Evolutionary conservation across 1,284 basidiomycete species (phyloP), one percentile per base, ranked within the genome.

Genomic region (Cryptococcus neoformans): DNA sequence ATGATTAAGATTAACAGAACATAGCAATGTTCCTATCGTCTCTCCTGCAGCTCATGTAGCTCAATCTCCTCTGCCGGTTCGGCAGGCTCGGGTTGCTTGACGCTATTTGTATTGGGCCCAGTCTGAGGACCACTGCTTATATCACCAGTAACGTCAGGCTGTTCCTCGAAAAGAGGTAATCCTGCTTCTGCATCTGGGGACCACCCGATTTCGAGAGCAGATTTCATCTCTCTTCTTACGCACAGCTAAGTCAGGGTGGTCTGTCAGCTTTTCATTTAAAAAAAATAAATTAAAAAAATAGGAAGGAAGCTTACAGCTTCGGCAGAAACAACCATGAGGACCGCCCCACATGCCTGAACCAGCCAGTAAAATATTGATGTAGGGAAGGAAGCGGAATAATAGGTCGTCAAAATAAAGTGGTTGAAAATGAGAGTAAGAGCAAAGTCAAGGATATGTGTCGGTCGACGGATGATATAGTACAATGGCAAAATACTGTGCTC

Each of bases 371-470:
- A 97, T 46, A 91, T 71, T 4, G 89, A 92, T 0, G 89, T 88
- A 2, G 96, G 95, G 70, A 98, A 81, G 6, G 87, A 83, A 48
- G 86, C 85, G 2, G 92, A 86, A 77, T 94, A 96, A 77, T 93
- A 95, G 14, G 90, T 92, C 47, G 93, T 94, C 54, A 97, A 79
- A 53, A 97, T 85, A 51, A 96, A 79, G 77, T 99, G 93, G 70
- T 89, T 87, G 80, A 96, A 87, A 54, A 89, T 80, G 53, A 98
- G 84, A 0, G 96, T 98, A 56, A 95, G 75, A 7, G 89, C 82
- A 78, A 97, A 97, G 79, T 99, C 95, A 64, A 99, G 86, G 69
- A 99, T 89, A 68, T 96, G 84, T 5, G 93, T 90, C 45, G 96
- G 95, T 40, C 91, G 83, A 44, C 92, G 86, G 73, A 99, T 83